Evolutionary conservation across 148 eudicot genomes (phyloP), one percentile per base, ranked within the genome.

Genomic region (Silene conica): DNA sequence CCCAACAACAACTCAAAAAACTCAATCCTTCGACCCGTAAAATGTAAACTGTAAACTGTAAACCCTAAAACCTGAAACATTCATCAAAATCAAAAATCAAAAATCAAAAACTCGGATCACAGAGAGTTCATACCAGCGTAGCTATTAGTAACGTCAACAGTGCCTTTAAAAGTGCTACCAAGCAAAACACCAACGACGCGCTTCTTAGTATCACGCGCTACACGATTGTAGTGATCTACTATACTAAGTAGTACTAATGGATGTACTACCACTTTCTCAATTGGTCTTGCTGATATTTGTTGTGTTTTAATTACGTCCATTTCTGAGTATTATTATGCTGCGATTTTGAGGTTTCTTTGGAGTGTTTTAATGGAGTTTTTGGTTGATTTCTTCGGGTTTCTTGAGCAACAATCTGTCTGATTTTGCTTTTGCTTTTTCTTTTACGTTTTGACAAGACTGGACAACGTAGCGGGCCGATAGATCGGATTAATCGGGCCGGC

Each of bases 271-370:
- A 92, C 99, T 69, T 92, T 95, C 84, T 90, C 92, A 63, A 95
- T 87, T 75, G 96, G 84, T 5, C 89, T 73, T 1, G 88, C 64
- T 1, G 96, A 87, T 48, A 92, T 85, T 64, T 95, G 99, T 78
- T 95, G 99, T 63, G 97, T 80, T 72, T 95, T 95, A n/a, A 95
- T 90, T 71, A 95, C 99, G 55, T 95, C 99, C 99, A 95, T 92
- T 20, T 3, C 9, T 38, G 43, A 6, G 5, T 43, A 18, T 12
- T 43, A 18, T 12, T 12, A 6, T 38, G 4, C 4, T 48, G 1
- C 31, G 11, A 13, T 41, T 65, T n/a, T 23, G 3, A 22, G 9
- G 23, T 19, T 67, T 20, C 38, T 34, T 52, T 38, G 25, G 31
- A 15, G n/a, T 46, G 60, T 15, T 19, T n/a, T 4, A 43, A 8